phyloP scores from a whole-genome alignment of 2,329 filamentous ascomycete species.

The Ophiocordyceps robertsii region DNA sequence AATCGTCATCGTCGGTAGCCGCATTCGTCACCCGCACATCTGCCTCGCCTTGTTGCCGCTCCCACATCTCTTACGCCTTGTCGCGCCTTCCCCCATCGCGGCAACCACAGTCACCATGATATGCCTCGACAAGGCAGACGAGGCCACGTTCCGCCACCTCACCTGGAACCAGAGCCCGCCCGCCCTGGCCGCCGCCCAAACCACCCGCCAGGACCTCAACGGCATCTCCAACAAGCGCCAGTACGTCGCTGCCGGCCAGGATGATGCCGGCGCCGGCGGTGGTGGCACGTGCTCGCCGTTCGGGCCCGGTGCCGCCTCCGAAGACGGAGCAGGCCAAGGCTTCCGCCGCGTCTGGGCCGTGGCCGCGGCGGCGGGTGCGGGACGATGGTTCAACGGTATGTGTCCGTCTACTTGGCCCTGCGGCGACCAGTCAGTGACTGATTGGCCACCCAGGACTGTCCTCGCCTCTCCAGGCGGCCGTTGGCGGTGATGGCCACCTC shows the following conservation, averaged over 20 bases:
- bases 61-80: too few relatives aligned
- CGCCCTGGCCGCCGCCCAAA: slow-evolving; percentile 31
- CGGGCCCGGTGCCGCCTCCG: slow-evolving; percentile 4
- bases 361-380: slow-evolving; percentile 9
- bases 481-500: slow-evolving; percentile 27
- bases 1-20: too few relatives aligned
- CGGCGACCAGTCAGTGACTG: background rate
- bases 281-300: slow-evolving; percentile 9
- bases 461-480: slow-evolving; percentile 16
- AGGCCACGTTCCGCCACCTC: slow-evolving; percentile 30
- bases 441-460: slow-evolving; percentile 9
- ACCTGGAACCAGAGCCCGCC: slow-evolving; percentile 42
- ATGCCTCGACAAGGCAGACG: slow-evolving; percentile 40
- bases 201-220: slow-evolving; percentile 41
- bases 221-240: slow-evolving; percentile 38
- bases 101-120: slow-evolving; percentile 28
- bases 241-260: slow-evolving; percentile 21
- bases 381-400: slow-evolving; percentile 12
- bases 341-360: slow-evolving; percentile 1
- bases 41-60: too few relatives aligned
- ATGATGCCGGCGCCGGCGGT: slow-evolving; percentile 16
- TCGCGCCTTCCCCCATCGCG: too few relatives aligned
- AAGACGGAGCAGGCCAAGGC: slow-evolving; percentile 8
- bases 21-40: too few relatives aligned
- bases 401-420: background rate